Conservation (phyloP, 352 stramenopile genomes). For the Peronospora farinosa region DNA sequence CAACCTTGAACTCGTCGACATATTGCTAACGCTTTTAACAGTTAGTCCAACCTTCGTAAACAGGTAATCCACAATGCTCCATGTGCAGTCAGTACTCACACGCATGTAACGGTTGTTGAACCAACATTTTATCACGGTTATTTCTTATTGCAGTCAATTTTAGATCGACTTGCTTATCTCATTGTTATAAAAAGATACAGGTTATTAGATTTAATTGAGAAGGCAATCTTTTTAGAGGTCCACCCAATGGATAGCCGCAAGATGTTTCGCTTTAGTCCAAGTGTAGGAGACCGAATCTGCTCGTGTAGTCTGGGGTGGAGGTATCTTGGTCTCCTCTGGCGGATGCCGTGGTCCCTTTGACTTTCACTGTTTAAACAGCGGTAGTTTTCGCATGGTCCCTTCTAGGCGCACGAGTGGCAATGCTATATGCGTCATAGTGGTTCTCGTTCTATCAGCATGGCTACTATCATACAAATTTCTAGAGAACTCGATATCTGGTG, state of each 20-base stretch:
- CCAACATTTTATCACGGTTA: too few relatives aligned
- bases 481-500: constrained; percentile 19
- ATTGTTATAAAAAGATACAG: background rate
- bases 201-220: background rate
- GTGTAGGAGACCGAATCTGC: background rate
- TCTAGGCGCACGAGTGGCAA: background rate
- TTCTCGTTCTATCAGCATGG: constrained; percentile 4
- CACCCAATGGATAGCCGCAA: constrained; percentile 6
- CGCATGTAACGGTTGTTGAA: background rate
- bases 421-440: background rate
- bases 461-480: constrained; percentile 4
- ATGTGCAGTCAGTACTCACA: too few relatives aligned
- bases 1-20: constrained; percentile 12
- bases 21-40: too few relatives aligned
- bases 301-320: constrained; percentile 1
- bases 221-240: background rate
- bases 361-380: constrained; percentile 12
- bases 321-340: constrained; percentile 15
- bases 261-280: background rate
- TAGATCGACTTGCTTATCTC: background rate
- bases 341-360: background rate
- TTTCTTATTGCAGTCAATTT: too few relatives aligned
- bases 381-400: constrained; percentile 2
- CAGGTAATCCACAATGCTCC: background rate
- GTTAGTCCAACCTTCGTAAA: too few relatives aligned